A percentile compares a stretch with the other conserved stretches of the same genome.
These are phyloP conservation scores for Fusarium clavum DNA, from an alignment of 2,329 filamentous ascomycete species.

Conservation along the genomic window DNA sequence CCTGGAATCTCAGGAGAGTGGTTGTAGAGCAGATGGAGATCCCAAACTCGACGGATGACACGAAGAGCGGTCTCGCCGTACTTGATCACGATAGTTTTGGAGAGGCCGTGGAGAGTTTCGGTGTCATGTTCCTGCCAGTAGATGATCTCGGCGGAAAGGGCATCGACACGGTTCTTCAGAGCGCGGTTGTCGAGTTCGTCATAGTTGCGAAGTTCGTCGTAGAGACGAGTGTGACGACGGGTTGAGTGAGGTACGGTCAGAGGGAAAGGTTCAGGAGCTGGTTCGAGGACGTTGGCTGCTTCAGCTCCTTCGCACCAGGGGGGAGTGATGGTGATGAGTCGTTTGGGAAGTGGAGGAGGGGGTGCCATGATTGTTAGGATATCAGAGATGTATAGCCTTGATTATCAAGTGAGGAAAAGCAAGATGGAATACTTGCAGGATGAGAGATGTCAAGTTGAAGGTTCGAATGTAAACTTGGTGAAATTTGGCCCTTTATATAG, in stretches of 20 bases:
- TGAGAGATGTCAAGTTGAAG: neutral
- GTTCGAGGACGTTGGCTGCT: neutral
- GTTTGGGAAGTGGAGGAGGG: slow-evolving; percentile 16
- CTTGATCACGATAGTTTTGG: slow-evolving; percentile 31
- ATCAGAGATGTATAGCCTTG: neutral
- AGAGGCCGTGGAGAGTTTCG: slow-evolving; percentile 32
- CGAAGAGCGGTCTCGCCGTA: slow-evolving; percentile 39
- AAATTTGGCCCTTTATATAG: neutral
- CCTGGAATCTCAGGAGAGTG: slow-evolving; percentile 25
- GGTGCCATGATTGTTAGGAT: slow-evolving; percentile 11
- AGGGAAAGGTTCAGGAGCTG: slow-evolving; percentile 3
- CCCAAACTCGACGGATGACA: slow-evolving; percentile 35
- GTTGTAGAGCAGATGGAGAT: slow-evolving; percentile 34
- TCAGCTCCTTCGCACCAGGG: slow-evolving; percentile 13
- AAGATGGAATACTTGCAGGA: neutral
- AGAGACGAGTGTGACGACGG: slow-evolving; percentile 27
- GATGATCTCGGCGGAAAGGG: slow-evolving; percentile 29
- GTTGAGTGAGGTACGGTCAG: slow-evolving; percentile 24
- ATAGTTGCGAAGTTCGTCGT: slow-evolving; percentile 4
- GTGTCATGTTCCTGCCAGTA: slow-evolving; percentile 16
- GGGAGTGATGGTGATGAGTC: slow-evolving; percentile 27
- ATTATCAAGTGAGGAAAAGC: neutral
- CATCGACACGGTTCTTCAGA: slow-evolving; percentile 18
- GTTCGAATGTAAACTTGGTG: neutral
- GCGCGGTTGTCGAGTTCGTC: slow-evolving; percentile 12